phyloP scores from a whole-genome alignment of 1,284 basidiomycete genomes.

The Anthracocystis panici-leucophaei region DNA sequence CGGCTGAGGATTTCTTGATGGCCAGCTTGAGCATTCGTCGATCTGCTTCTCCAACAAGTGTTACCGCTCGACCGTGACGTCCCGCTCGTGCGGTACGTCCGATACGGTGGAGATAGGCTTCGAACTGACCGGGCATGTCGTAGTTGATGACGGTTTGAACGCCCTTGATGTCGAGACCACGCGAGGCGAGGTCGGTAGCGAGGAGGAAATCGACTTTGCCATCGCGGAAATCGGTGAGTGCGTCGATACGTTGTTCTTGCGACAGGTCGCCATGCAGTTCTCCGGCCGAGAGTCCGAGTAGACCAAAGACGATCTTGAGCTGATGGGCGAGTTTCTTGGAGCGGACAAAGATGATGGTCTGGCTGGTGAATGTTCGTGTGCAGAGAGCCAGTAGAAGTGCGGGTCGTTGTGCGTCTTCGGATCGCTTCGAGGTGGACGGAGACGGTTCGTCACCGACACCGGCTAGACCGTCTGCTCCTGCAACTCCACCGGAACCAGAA shows the following conservation, averaged over 20 bases:
- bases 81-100: conserved; percentile 72
- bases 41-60: conserved; percentile 94
- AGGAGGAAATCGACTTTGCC: conserved; percentile 85
- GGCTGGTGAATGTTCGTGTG: conserved; percentile 84
- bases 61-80: conserved; percentile 77
- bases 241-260: conserved; percentile 94
- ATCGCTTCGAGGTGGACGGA: conserved; percentile 48
- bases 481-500: conserved; percentile 31
- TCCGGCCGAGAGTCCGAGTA: conserved; percentile 85
- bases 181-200: conserved; percentile 97
- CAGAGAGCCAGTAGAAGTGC: conserved; percentile 89
- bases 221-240: conserved; percentile 84
- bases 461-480: conserved; percentile 74
- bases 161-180: conserved; percentile 98
- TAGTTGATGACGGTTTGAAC: conserved; percentile 96
- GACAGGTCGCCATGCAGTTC: conserved; percentile 97
- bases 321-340: conserved; percentile 98
- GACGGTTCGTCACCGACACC: conserved; percentile 85
- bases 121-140: conserved; percentile 95
- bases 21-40: conserved; percentile 96
- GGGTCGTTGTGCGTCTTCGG: conserved; percentile 95
- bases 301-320: conserved; percentile 91
- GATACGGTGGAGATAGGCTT: conserved; percentile 96
- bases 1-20: conserved; percentile 86
- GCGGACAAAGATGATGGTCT: conserved; percentile 98